Conservation (phyloP, 148 eudicot species). For the Chenopodium berlandieri region DNA sequence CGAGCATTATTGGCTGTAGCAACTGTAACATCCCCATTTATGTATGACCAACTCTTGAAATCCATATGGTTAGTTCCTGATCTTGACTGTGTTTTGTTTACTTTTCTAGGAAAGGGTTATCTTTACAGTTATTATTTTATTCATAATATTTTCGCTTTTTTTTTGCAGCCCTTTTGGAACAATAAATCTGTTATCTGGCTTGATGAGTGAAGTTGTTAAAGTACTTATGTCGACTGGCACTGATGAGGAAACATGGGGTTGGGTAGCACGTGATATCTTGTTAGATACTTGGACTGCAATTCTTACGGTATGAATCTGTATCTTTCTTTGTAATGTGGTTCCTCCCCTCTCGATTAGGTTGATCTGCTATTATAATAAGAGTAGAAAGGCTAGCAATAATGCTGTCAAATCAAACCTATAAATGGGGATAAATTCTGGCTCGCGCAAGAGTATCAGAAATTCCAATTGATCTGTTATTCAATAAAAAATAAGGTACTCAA, state of each 20-base stretch:
- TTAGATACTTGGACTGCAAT: conserved; percentile 94
- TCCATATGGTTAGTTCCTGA: conserved; percentile 62
- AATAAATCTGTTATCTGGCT: conserved; percentile 64
- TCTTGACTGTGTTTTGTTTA: neutral
- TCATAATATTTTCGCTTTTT: conserved; percentile 10
- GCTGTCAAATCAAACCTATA: neutral
- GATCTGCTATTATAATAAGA: neutral
- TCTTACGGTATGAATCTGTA: conserved; percentile 54
- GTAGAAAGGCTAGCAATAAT: neutral
- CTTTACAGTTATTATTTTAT: conserved; percentile 10
- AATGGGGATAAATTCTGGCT: neutral
- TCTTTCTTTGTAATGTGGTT: conserved; percentile 8
- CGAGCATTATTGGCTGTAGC: conserved; percentile 87
- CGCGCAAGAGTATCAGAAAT: too few relatives aligned
- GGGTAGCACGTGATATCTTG: conserved; percentile 92
- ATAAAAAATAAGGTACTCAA: too few relatives aligned
- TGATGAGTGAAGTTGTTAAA: conserved; percentile 86
- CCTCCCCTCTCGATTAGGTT: neutral
- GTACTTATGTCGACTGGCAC: conserved; percentile 55
- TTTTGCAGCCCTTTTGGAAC: conserved; percentile 89
- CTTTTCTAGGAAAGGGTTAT: conserved; percentile 5
- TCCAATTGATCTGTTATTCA: too few relatives aligned
- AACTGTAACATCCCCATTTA: conserved; percentile 64
- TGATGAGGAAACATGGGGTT: conserved; percentile 98
- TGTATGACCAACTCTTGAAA: conserved; percentile 73